Evolutionary conservation across 176 grass and related monocot species (phyloP), one percentile per base, ranked within the genome.

Genomic region (Triticum urartu): DNA sequence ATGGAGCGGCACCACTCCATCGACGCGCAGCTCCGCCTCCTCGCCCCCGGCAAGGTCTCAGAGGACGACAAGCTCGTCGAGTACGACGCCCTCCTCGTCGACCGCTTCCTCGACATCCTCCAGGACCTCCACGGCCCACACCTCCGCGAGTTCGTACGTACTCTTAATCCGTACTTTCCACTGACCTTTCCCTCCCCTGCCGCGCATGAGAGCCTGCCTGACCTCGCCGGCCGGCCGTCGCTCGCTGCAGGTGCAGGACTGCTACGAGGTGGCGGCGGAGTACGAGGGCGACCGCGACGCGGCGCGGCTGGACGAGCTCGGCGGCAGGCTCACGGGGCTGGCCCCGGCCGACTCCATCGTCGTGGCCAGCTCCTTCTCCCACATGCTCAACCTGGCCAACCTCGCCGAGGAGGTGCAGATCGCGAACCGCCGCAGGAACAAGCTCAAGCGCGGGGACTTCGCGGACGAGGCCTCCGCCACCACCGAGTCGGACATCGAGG

Each of bases 351-450:
- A 95, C 85, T 65, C 95, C 70, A 98, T 98, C 78, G 50, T 93
- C 6, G 58, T 97, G 11, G 81, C 95, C 4, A 89, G 93, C 78
- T 98, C 95, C 52, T 90, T 95, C 91, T 90, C 85, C 40, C 89
- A 98, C 87, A 98, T 98, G 95, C 95, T 98, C 80, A 98, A 98
- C 85, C 86, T 98, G 2, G 89, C 92, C 71, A 97, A 97, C 79
- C 65, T 97, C 45, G 95, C 95, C 22, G 95, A 98, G 88, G 92
- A 95, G 78, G 92, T 97, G 39, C 89, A 97, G 91, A 91, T 97
- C 17, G 92, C 90, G 3, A 67, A 91, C 56, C 89, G 92, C 59
- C 86, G 86, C 75, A 58, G 87, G 85, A 93, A 86, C 88, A 97
- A 97, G 86, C 78, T 91, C 67, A 92, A 86, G 66, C 83, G 61